Base-by-base conservation (phyloP, 2,329 filamentous ascomycete genomes). In the Aureobasidium sp. region DNA sequence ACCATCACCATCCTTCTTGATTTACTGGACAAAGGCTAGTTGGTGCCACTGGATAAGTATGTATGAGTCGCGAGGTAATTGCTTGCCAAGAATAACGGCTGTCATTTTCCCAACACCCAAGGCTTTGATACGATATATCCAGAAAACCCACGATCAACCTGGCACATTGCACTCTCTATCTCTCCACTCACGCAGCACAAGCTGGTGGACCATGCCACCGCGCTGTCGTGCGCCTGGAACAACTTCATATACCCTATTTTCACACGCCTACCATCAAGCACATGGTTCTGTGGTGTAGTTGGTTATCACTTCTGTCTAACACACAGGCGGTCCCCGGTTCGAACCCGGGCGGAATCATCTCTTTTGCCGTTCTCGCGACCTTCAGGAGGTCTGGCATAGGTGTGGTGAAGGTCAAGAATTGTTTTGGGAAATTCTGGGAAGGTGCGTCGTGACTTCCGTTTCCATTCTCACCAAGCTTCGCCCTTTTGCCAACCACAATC, bases 281-380 rank as follows among this genome's bases (percentile, higher is more conserved):
- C 34, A 53, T 53, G 49, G 49, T 53, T 53, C 49, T 53, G 49
- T 53, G 49, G 49, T 53, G 49, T 53, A 53, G 49, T 53, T 50
- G 48, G 48, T 50, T 50, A 50, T 50, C 48, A 50, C 48, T 50
- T 50, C 47, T 50, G 47, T 50, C 47, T 50, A 50, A 50, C 47
- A 50, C 47, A 50, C 47, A 50, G 47, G 47, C 47, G 47, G 47
- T 50, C 47, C 47, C 30, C 29, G 30, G 47, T 50, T 50, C 47
- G 47, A 50, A 34, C 47, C 47, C 30, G 29, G 30, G 47, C 47
- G 47, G 47, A 50, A 50, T 50, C 47, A 50, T 50, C 30, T 25
- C 25, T 48, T 50, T 50, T 50, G 48, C 11, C 30, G 21, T 36
- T n/a, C 29, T 34, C 3, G 47, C 10, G 47, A 14, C 30, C n/a